These are phyloP conservation scores for Alternaria gaisen DNA, from an alignment of 2,329 filamentous ascomycete genomes.

Conservation along the genomic window DNA sequence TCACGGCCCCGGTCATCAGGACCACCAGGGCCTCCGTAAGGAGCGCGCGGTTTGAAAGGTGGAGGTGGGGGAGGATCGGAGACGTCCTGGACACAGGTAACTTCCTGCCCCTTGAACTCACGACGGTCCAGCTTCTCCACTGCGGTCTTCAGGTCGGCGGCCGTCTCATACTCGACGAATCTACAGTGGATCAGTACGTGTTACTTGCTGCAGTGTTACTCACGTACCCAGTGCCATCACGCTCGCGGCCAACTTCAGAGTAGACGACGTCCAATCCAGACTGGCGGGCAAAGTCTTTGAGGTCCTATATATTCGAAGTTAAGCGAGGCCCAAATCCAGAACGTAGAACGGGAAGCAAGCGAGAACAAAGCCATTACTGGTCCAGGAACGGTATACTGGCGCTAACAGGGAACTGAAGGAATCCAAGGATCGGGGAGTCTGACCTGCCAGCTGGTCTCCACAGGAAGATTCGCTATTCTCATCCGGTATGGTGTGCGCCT, in stretches of 20 bases:
- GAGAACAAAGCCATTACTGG: constrained; percentile 48
- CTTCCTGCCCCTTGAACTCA: constrained; percentile 90
- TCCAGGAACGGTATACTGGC: constrained; percentile 52
- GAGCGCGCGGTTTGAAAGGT: constrained; percentile 47
- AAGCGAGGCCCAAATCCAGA: constrained; percentile 68
- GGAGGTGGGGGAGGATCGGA: constrained; percentile 48
- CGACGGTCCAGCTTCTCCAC: constrained; percentile 93
- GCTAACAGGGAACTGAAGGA: constrained; percentile 48
- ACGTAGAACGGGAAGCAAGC: constrained; percentile 42
- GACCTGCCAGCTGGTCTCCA: constrained; percentile 99
- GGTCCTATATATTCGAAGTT: constrained; percentile 88
- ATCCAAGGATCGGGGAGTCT: constrained; percentile 69
- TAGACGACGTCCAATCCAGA: constrained; percentile 98
- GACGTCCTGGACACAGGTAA: constrained; percentile 90
- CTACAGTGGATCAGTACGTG: constrained; percentile 57
- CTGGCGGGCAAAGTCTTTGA: constrained; percentile 98
- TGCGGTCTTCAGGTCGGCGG: constrained; percentile 85
- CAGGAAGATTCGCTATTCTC: constrained; percentile 95
- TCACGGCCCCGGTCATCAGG: constrained; percentile 75
- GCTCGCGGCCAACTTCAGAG: constrained; percentile 92
- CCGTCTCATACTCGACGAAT: constrained; percentile 97
- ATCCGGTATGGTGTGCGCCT: constrained; percentile 95
- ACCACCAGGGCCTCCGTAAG: constrained; percentile 45
- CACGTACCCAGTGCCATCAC: constrained; percentile 88
- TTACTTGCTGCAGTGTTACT: background rate